phyloP scores from a whole-genome alignment of 2,329 filamentous ascomycete species.

The Scytalidium lignicola region DNA sequence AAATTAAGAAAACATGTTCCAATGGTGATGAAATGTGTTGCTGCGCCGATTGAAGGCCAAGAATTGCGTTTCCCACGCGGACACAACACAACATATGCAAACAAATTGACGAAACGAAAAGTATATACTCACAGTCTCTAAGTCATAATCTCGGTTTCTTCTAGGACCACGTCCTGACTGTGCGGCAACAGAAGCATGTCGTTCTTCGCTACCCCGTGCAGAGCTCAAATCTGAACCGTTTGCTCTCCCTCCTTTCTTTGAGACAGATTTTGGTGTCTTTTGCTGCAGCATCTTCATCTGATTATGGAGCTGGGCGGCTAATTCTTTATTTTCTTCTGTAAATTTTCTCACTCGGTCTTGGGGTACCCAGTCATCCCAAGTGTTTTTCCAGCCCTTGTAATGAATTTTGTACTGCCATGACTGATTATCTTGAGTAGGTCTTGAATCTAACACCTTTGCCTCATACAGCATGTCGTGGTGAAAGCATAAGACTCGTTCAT shows the following conservation, averaged over 20 bases:
- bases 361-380: constrained; percentile 97
- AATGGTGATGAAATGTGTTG: neutral
- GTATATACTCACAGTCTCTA: constrained; percentile 68
- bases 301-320: constrained; percentile 68
- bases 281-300: constrained; percentile 50
- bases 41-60: neutral
- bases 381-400: constrained; percentile 99
- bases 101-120: constrained; percentile 9
- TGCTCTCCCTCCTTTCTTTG: constrained; percentile 48
- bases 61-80: neutral
- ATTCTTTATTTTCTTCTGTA: constrained; percentile 89
- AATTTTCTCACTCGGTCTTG: constrained; percentile 91
- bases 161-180: constrained; percentile 64
- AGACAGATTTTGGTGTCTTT: constrained; percentile 31
- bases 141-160: constrained; percentile 72
- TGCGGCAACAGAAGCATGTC: constrained; percentile 55
- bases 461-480: constrained; percentile 97
- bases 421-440: constrained; percentile 62
- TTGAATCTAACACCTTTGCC: constrained; percentile 85
- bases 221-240: constrained; percentile 56
- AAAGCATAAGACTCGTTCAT: constrained; percentile 94
- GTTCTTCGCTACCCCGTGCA: constrained; percentile 71
- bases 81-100: neutral
- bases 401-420: constrained; percentile 87
- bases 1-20: neutral